phyloP scores from a whole-genome alignment of 257 asterid species.

The Solanum dulcamara region DNA sequence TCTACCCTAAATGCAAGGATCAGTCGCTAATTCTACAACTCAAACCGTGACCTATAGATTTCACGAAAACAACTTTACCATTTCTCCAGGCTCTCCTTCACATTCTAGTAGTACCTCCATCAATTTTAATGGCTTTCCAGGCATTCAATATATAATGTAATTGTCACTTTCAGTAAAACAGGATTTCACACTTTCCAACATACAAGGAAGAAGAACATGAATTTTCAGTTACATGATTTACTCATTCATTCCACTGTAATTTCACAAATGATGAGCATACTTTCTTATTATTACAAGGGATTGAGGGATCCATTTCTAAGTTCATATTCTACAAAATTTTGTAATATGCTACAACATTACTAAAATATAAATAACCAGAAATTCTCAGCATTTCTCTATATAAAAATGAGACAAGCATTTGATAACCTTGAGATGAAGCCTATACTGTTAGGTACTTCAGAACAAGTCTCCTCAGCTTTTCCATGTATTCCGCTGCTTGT shows the following conservation, averaged over 20 bases:
- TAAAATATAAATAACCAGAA: not conserved
- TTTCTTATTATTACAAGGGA: not conserved
- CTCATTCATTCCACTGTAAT: not conserved
- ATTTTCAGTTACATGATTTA: not conserved
- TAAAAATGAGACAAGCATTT: not conserved
- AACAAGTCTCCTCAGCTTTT: conserved; percentile 66
- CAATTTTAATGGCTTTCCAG: not conserved
- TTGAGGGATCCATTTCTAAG: not conserved
- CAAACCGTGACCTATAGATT: not conserved
- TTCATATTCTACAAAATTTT: not conserved
- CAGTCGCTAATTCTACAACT: not conserved
- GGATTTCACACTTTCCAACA: not conserved
- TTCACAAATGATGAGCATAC: not conserved
- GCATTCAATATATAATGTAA: not conserved
- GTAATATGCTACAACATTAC: not conserved
- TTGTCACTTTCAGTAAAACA: not conserved
- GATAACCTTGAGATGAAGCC: not conserved
- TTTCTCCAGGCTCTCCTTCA: not conserved
- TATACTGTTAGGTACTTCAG: conserved; percentile 72
- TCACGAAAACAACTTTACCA: not conserved
- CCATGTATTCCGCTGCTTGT: conserved; percentile 78
- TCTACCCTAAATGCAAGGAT: not conserved
- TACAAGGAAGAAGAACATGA: not conserved
- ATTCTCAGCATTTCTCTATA: not conserved
- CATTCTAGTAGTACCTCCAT: not conserved